These are phyloP conservation scores for Caulochytrium protostelioides DNA, from an alignment of 371 early-diverging fungal species.

Conservation along the genomic window DNA sequence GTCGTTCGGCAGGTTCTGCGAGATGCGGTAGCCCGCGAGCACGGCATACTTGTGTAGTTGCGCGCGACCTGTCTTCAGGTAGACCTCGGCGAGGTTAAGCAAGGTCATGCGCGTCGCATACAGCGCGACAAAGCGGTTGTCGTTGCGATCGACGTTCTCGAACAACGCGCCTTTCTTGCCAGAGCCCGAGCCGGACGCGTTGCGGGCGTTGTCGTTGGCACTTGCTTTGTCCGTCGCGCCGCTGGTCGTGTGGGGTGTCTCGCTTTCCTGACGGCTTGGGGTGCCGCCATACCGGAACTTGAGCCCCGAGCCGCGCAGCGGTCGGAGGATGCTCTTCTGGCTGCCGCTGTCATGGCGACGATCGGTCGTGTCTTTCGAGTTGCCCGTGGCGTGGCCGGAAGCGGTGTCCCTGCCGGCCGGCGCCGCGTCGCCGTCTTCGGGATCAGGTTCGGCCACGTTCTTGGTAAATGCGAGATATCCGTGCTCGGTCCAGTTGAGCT, in stretches of 20 bases:
- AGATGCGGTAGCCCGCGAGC: conserved; percentile 12
- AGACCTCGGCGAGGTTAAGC: conserved; percentile 10
- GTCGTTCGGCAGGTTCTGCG: conserved; percentile 6
- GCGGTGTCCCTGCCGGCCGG: no score
- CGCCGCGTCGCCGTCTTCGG: neutral
- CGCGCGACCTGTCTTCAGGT: conserved; percentile 2
- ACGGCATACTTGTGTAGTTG: conserved; percentile 7
- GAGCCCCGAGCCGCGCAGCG: no score
- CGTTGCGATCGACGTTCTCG: neutral
- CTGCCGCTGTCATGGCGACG: no score
- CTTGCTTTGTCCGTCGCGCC: conserved; percentile 2
- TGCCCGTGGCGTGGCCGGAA: no score
- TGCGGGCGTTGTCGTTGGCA: neutral
- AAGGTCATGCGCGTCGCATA: conserved; percentile 3
- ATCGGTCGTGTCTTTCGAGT: no score
- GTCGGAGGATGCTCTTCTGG: no score
- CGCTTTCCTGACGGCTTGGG: no score
- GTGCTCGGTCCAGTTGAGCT: neutral
- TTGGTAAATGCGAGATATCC: neutral
- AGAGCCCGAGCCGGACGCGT: neutral
- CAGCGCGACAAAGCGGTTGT: neutral
- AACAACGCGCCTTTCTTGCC: neutral
- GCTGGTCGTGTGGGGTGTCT: neutral
- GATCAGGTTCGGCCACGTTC: neutral
- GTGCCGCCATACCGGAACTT: no score